A percentile compares a stretch with the other conserved stretches of the same genome.
phyloP scores from a whole-genome alignment of 2,329 filamentous ascomycete genomes.

The Ceratocystiopsis minuta region DNA sequence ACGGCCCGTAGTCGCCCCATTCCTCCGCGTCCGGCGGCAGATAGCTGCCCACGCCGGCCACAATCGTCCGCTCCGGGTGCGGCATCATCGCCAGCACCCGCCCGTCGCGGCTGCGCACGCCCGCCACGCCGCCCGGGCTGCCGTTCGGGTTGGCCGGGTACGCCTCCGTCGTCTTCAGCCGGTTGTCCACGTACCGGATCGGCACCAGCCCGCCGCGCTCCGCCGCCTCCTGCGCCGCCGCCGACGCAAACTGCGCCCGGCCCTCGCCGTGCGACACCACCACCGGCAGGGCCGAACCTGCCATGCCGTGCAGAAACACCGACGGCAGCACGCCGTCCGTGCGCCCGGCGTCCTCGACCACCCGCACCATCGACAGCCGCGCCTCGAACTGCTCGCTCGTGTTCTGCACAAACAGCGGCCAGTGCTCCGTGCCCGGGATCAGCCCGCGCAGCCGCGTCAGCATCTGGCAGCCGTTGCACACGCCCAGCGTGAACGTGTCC shows the following conservation, averaged over 20 bases:
- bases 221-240: slow-evolving; percentile 33
- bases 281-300: slow-evolving; percentile 64
- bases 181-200: slow-evolving; percentile 75
- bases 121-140: slow-evolving; percentile 63
- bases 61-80: slow-evolving; percentile 76
- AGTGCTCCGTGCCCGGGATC: slow-evolving; percentile 66
- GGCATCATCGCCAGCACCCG: slow-evolving; percentile 82
- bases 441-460: slow-evolving; percentile 65
- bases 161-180: slow-evolving; percentile 51
- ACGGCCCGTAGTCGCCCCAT: slow-evolving; percentile 72
- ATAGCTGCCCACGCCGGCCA: slow-evolving; percentile 64
- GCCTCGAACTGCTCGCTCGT: slow-evolving; percentile 78
- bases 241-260: slow-evolving; percentile 50
- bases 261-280: slow-evolving; percentile 86
- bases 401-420: slow-evolving; percentile 81
- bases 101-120: slow-evolving; percentile 59
- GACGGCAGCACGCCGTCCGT: slow-evolving; percentile 26
- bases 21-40: slow-evolving; percentile 41
- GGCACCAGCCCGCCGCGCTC: slow-evolving; percentile 52
- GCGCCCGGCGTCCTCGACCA: slow-evolving; percentile 37
- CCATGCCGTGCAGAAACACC: slow-evolving; percentile 87
- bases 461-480: slow-evolving; percentile 98
- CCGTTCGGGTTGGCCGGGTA: slow-evolving; percentile 88
- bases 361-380: slow-evolving; percentile 64
- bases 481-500: slow-evolving; percentile 82